Evolutionary conservation across 768 basidiomycete genomes (phyloP), one percentile per base, ranked within the genome.

Genomic region (Lentinula sp.): DNA sequence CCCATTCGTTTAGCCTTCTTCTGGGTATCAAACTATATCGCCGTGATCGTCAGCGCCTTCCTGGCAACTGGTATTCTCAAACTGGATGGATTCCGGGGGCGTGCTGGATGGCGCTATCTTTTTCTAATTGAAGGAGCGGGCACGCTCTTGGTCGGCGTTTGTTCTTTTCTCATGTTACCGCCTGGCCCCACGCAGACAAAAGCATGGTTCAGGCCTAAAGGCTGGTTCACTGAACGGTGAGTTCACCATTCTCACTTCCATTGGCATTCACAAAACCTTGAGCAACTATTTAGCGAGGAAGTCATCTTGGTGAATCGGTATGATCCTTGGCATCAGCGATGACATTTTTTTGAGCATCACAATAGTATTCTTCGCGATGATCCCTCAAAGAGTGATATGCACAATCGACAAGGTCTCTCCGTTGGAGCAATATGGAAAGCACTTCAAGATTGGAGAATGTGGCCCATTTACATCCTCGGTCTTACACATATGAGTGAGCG

Each of bases 1-100:
- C 85, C 87, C 2, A 79, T 87, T 48, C 80, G 88, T n/a, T 75
- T 90, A 9, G 86, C 85, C 1, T 83, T 79, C 65, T 88, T 89
- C 76, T 90, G 86, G 86, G 76, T 82, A 33, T 83, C 84, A 4
- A 81, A 81, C 68, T 84, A 87, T 57, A 58, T 79, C 1, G 75
- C 81, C 3, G 70, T 79, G 49, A 83, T 90, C 54, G 63, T 84
- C 18, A 77, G 81, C 54, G 82, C 83, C 2, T 89, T 91, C 69
- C 67, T 89, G 8, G 88, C 85, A 0, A 84, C 83, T 0, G 87
- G 86, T 4, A 82, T 88, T 16, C 72, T 88, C 15, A 70, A 72
- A 51, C 74, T 86, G 60, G 76, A 82, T 7, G 85, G 83, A 18
- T 72, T 84, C 6, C 70, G 67, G 15, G 86, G 85, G 0, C 71